These are phyloP conservation scores for Plasmodium adleri DNA, from an alignment of 169 alveolate species.

Conservation along the genomic window DNA sequence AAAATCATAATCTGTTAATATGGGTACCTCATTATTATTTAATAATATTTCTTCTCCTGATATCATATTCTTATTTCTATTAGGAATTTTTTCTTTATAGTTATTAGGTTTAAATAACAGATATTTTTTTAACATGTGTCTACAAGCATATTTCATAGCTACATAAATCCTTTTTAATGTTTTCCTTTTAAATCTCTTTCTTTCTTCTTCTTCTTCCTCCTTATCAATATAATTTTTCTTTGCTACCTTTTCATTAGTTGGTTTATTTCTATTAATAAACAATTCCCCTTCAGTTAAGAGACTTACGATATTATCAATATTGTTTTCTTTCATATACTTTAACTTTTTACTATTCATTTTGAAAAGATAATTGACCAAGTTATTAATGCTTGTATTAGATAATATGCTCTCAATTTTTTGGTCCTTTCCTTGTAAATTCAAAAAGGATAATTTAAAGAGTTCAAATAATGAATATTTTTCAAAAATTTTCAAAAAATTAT, in stretches of 20 bases:
- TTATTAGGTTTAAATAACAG: conserved; percentile 21
- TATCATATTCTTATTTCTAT: not conserved
- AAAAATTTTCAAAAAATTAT: conserved; percentile 22
- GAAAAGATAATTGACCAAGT: conserved; percentile 1
- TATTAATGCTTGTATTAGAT: not conserved
- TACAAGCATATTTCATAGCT: conserved; percentile 43
- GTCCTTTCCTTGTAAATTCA: not conserved
- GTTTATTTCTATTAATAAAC: not conserved
- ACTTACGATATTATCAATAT: conserved; percentile 5
- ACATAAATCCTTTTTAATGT: conserved; percentile 24
- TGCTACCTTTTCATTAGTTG: not conserved
- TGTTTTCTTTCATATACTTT: conserved; percentile 15
- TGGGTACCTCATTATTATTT: not conserved
- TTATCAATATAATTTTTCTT: not conserved
- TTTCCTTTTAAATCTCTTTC: not conserved
- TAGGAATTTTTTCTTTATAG: not conserved
- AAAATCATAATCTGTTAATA: conserved; percentile 53
- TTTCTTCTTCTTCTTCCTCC: not conserved
- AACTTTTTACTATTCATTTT: conserved; percentile 20
- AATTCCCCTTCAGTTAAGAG: conserved; percentile 7
- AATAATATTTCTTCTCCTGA: conserved; percentile 11
- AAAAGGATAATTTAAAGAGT: conserved; percentile 48
- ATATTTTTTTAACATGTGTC: conserved; percentile 36
- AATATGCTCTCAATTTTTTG: not conserved
- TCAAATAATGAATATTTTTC: conserved; percentile 65